Evolutionary conservation across 2,329 filamentous ascomycete genomes (phyloP).

Genomic region (Epichloe coenophiala): DNA sequence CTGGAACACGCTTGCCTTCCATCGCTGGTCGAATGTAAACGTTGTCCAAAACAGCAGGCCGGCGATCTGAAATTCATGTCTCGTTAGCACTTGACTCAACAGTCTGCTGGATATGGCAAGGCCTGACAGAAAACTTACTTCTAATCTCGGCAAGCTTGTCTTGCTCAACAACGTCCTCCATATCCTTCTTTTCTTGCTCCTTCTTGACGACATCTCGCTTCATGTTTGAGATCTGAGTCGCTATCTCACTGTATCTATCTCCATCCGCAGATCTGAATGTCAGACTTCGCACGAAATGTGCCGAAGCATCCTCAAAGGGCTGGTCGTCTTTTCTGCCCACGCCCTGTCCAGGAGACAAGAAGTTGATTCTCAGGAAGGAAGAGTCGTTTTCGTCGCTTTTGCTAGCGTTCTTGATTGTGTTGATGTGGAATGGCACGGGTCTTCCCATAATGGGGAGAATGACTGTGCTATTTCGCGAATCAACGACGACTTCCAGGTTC

Average conservation of each 20-base stretch:
- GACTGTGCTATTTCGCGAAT: conserved; percentile 78
- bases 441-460: conserved; percentile 95
- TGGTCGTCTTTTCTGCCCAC: conserved; percentile 95
- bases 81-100: neutral
- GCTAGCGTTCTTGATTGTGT: conserved; percentile 96
- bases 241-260: conserved; percentile 78
- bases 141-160: conserved; percentile 92
- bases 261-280: conserved; percentile 89
- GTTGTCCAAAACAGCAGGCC: conserved; percentile 79
- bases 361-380: conserved; percentile 90
- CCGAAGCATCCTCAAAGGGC: conserved; percentile 89
- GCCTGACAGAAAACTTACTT: conserved; percentile 41
- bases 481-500: conserved; percentile 80
- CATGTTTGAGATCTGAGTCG: conserved; percentile 86
- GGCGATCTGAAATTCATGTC: conserved; percentile 47
- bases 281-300: conserved; percentile 89
- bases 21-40: conserved; percentile 91
- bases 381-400: conserved; percentile 94
- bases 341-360: conserved; percentile 91
- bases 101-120: neutral
- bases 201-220: conserved; percentile 85
- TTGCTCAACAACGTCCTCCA: conserved; percentile 98
- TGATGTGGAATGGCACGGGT: conserved; percentile 93
- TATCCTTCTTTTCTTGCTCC: conserved; percentile 97
- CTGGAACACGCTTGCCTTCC: conserved; percentile 92